Conservation (phyloP, 148 eudicot genomes). For the Bassia scoparia region DNA sequence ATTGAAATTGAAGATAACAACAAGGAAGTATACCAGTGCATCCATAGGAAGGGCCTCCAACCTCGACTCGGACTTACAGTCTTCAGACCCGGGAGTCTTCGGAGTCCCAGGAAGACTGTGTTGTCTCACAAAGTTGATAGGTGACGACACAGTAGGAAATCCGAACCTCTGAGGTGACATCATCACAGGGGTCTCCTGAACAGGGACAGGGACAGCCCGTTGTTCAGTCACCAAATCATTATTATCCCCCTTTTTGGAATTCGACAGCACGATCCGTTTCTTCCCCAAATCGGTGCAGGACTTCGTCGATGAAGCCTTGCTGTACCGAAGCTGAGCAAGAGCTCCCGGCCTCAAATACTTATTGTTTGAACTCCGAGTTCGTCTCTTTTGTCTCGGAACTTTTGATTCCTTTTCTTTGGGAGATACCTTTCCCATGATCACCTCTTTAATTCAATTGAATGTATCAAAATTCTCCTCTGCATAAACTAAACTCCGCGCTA, state of each 20-base stretch:
- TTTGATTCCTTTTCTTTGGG: slow-evolving; percentile 51
- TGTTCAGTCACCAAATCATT: slow-evolving; percentile 22
- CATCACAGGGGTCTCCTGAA: slow-evolving; percentile 36
- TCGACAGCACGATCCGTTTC: slow-evolving; percentile 66
- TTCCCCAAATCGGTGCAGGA: slow-evolving; percentile 76
- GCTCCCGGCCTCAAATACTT: slow-evolving; percentile 89
- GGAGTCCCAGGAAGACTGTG: slow-evolving; percentile 61
- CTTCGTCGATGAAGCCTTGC: slow-evolving; percentile 51
- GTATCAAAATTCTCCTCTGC: slow-evolving; percentile 7
- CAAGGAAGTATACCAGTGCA: slow-evolving; percentile 56
- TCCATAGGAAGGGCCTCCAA: slow-evolving; percentile 91
- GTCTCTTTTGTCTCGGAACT: slow-evolving; percentile 53
- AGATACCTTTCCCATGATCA: slow-evolving; percentile 70
- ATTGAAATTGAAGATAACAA: neutral
- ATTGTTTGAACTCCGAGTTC: slow-evolving; percentile 37
- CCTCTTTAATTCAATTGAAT: slow-evolving; percentile 21
- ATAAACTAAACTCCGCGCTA: neutral
- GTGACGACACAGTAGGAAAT: slow-evolving; percentile 31
- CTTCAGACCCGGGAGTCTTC: slow-evolving; percentile 54
- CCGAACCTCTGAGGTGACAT: slow-evolving; percentile 56
- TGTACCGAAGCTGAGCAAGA: slow-evolving; percentile 72
- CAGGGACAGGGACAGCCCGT: slow-evolving; percentile 19
- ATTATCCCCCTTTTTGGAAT: slow-evolving; percentile 32
- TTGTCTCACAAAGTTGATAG: slow-evolving; percentile 34
- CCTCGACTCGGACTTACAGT: slow-evolving; percentile 56